Conservation (phyloP, 2,329 filamentous ascomycete species). For the Aureobasidium melanogenum region DNA sequence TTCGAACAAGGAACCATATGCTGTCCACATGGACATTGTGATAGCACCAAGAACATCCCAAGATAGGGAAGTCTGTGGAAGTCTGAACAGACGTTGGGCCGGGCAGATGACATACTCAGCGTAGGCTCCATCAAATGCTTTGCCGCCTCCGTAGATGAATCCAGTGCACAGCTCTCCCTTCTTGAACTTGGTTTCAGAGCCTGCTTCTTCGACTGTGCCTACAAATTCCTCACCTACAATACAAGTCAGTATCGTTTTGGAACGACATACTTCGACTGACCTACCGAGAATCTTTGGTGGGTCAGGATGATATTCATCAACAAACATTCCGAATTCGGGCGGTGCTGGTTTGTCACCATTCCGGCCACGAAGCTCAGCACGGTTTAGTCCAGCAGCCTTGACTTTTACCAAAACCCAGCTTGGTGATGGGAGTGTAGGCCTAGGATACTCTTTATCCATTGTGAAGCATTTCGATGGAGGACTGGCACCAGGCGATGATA, state of each 20-base stretch:
- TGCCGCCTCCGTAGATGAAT: slow-evolving; percentile 11
- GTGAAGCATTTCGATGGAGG: slow-evolving; percentile 8
- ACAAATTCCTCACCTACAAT: slow-evolving; percentile 9
- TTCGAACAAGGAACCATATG: slow-evolving; percentile 1
- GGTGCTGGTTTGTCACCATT: slow-evolving; percentile 4
- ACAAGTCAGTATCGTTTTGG: background rate
- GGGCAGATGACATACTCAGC: slow-evolving; percentile 11
- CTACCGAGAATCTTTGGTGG: slow-evolving; percentile 11
- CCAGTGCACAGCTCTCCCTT: background rate
- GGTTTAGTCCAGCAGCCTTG: slow-evolving; percentile 9
- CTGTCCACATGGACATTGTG: slow-evolving; percentile 10
- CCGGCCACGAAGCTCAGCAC: slow-evolving; percentile 9
- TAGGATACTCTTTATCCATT: background rate
- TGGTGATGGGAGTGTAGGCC: slow-evolving; percentile 3
- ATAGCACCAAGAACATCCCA: slow-evolving; percentile 3
- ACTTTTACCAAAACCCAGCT: background rate
- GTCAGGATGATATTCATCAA: slow-evolving; percentile 7
- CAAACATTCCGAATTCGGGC: slow-evolving; percentile 9
- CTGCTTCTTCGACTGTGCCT: slow-evolving; percentile 7
- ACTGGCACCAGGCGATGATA: background rate
- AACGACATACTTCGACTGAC: accelerated
- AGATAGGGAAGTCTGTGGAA: slow-evolving; percentile 1
- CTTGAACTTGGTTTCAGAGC: slow-evolving; percentile 1
- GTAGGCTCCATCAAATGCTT: slow-evolving; percentile 10
- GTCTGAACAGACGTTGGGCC: background rate